Conservation (phyloP, 2,329 filamentous ascomycete species). For the Penicillium psychrosexuale region DNA sequence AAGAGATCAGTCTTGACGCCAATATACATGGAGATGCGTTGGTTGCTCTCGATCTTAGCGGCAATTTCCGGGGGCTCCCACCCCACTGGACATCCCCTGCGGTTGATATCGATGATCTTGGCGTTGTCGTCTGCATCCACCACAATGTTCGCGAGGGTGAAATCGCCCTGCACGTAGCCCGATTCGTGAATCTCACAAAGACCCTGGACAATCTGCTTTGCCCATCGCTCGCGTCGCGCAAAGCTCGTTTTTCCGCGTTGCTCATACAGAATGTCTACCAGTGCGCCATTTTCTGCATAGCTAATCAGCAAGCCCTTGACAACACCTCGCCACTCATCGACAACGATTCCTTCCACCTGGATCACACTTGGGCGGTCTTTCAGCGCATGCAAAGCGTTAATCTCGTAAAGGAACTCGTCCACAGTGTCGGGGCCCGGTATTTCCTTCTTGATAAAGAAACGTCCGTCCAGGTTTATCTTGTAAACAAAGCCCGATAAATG, state of each 20-base stretch:
- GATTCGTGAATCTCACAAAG: conserved; percentile 91
- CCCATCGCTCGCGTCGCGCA: conserved; percentile 78
- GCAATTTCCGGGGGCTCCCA: conserved; percentile 96
- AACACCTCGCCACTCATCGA: conserved; percentile 68
- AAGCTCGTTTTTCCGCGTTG: conserved; percentile 63
- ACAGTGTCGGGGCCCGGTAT: conserved; percentile 94
- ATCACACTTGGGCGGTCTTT: conserved; percentile 74
- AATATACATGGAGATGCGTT: conserved; percentile 94
- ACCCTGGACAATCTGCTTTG: conserved; percentile 82
- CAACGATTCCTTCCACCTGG: conserved; percentile 78
- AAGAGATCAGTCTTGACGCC: conserved; percentile 96
- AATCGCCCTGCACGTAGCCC: conserved; percentile 95
- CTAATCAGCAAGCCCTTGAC: conserved; percentile 89
- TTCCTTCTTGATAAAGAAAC: conserved; percentile 89
- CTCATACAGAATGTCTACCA: conserved; percentile 90
- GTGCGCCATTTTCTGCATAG: conserved; percentile 78
- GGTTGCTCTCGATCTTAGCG: conserved; percentile 78
- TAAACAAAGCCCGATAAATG: conserved; percentile 98
- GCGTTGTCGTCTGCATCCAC: conserved; percentile 80
- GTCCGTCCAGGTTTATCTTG: conserved; percentile 70
- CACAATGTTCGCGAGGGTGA: conserved; percentile 95
- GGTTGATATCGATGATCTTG: conserved; percentile 98
- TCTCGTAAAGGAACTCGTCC: conserved; percentile 95
- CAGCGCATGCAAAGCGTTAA: conserved; percentile 85
- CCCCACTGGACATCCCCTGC: conserved; percentile 91